These are phyloP conservation scores for Mycosarcoma mackinlayi DNA, from an alignment of 1,284 basidiomycete genomes.

Conservation along the genomic window DNA sequence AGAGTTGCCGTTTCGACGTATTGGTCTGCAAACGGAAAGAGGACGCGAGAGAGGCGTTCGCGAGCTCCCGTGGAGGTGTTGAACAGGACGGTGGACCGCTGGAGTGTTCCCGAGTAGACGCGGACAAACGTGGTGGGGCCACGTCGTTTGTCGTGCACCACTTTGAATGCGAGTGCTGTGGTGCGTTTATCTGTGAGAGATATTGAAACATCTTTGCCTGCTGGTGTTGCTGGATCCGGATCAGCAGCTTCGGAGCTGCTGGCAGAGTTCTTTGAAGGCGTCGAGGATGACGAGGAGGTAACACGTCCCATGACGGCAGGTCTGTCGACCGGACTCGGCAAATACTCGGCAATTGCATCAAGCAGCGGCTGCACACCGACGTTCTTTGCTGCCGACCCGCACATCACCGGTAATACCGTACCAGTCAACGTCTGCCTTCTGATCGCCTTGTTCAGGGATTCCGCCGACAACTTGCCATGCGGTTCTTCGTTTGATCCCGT, in stretches of 20 bases:
- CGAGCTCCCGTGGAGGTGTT: conserved; percentile 78
- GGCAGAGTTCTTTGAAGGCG: not conserved
- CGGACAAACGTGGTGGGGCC: conserved; percentile 93
- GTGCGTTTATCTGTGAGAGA: conserved; percentile 26
- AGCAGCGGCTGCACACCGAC: conserved; percentile 83
- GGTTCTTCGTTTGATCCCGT: conserved; percentile 72
- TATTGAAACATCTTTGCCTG: conserved; percentile 63
- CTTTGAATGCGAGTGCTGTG: conserved; percentile 81
- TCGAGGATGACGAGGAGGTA: not conserved
- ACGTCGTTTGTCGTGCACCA: conserved; percentile 81
- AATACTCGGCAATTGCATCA: conserved; percentile 81
- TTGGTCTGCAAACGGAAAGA: conserved; percentile 82
- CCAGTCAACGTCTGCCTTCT: conserved; percentile 77
- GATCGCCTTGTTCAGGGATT: conserved; percentile 71
- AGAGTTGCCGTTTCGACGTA: conserved; percentile 83
- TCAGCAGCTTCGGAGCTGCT: not conserved
- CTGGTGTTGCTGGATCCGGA: not conserved
- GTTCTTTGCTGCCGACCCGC: conserved; percentile 83
- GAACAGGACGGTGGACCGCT: conserved; percentile 76
- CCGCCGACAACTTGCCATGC: conserved; percentile 72
- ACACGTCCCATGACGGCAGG: conserved; percentile 27
- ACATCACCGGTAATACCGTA: conserved; percentile 81
- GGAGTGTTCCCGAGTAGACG: conserved; percentile 79
- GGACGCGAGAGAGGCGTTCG: conserved; percentile 80
- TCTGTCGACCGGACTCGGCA: conserved; percentile 77